Percentiles rank a stretch among this genome's conserved stretches.
These are phyloP conservation scores for Parastagonospora avenae DNA, from an alignment of 2,329 filamentous ascomycete species.

Conservation along the genomic window DNA sequence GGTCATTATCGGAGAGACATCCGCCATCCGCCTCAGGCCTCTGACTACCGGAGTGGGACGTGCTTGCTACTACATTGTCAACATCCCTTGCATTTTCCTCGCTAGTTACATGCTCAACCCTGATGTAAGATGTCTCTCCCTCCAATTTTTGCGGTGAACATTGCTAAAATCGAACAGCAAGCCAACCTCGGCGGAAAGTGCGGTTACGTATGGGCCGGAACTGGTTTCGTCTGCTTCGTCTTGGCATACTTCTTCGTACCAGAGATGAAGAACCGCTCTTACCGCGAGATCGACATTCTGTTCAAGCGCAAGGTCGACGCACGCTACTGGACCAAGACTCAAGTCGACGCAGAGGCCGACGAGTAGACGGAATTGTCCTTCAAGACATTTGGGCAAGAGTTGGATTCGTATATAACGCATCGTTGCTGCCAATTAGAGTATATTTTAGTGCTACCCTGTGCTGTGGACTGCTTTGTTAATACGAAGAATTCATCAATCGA, in stretches of 20 bases:
- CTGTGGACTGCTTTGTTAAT: no score
- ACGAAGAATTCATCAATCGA: no score
- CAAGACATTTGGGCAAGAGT: no score
- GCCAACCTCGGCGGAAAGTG: conserved; percentile 50
- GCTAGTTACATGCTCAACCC: conserved; percentile 66
- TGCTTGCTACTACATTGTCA: conserved; percentile 66
- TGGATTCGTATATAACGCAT: not conserved
- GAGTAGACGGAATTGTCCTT: conserved; percentile 54
- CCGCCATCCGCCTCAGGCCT: conserved; percentile 66
- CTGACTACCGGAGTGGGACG: conserved; percentile 70
- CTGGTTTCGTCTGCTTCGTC: conserved; percentile 61
- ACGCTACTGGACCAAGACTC: conserved; percentile 61
- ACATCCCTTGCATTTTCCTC: conserved; percentile 71
- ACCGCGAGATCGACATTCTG: conserved; percentile 57
- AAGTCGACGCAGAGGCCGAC: conserved; percentile 64
- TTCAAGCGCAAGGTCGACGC: conserved; percentile 56
- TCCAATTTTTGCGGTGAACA: conserved; percentile 56
- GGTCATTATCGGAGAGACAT: conserved; percentile 71
- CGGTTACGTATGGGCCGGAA: conserved; percentile 43
- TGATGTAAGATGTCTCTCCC: conserved; percentile 25
- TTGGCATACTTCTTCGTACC: conserved; percentile 58
- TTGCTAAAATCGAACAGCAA: conserved; percentile 66
- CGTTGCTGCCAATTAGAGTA: no score
- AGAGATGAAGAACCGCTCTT: conserved; percentile 60
- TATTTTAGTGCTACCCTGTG: no score